Base-by-base conservation (phyloP, 495 filamentous ascomycete species). In the Trypethelium eluteriae region DNA sequence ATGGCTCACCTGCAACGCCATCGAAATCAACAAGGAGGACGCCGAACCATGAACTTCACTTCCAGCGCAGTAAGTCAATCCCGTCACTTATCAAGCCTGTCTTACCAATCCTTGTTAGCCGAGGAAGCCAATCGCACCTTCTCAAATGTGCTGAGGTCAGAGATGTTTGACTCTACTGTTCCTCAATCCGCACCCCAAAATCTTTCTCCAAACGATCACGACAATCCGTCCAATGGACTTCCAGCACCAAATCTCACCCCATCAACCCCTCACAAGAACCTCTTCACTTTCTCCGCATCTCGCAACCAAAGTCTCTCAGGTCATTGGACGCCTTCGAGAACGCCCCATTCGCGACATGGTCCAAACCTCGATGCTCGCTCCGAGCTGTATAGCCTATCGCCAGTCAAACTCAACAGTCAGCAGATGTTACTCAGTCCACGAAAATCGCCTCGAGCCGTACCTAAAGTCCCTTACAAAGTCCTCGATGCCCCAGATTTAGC, bases 381-480 rank as follows among this genome's bases (percentile, higher is more conserved):
- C 3, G 93, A 97, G 71, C 85, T 96, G 16, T 98, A 98, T 78
- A 96, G 91, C 70, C 74, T 96, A 38, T 96, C 94, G 0, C 94
- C 94, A 0, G 90, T 98, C 63, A 85, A 92, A 62, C 91, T 91
- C 68, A 88, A 88, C 67, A 95, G 89, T 68, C 94, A 98, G 72
- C 89, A 89, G 44, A 92, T 98, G 82, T 85, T 98, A 2, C 82
- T 96, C 49, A 93, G 88, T 38, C 94, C 93, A 2, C 83, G 92
- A 69, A 92, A 95, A 73, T 86, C 92, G 67, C 89, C 92, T 2
- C 83, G 94, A 67, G 88, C 90, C 9, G 91, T 98, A 34, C 90
- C 88, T 75, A 98, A 98, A 76, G 93, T 97, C 0, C 94, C 94
- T 0, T 98, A 92, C 80, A 98, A 98, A 76, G 94, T 98, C 6